Conservation (phyloP, 495 filamentous ascomycete genomes). For the Aspergillus taichungensis region DNA sequence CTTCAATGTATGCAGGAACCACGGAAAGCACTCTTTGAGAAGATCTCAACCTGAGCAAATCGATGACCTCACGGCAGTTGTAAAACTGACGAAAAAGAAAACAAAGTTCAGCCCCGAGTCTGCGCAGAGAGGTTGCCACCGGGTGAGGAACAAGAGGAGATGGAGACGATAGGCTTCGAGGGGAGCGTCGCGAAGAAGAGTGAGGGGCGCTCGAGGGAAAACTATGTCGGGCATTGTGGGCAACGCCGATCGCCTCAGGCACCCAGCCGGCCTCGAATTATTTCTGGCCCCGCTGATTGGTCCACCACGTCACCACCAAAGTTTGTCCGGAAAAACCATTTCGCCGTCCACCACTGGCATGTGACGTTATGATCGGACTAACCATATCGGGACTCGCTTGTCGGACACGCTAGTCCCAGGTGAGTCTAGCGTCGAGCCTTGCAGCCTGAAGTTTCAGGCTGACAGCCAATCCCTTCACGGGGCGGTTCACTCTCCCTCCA, state of each 20-base stretch:
- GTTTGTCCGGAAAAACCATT: constrained; percentile 10
- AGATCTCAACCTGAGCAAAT: constrained; percentile 3
- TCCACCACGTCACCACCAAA: background rate
- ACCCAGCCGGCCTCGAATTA: constrained; percentile 9
- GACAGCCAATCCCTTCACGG: constrained; percentile 20
- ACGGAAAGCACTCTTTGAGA: background rate
- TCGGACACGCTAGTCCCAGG: constrained; percentile 17
- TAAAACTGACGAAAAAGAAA: constrained; percentile 6
- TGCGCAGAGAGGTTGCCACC: constrained; percentile 9
- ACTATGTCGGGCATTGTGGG: constrained; percentile 24
- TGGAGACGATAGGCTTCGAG: constrained; percentile 3
- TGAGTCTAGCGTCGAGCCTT: constrained; percentile 4
- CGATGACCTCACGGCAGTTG: constrained; percentile 10
- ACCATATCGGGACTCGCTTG: constrained; percentile 16
- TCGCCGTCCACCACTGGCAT: constrained; percentile 12
- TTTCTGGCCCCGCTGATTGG: constrained; percentile 25
- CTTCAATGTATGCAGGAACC: constrained; percentile 1
- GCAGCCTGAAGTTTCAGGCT: constrained; percentile 27
- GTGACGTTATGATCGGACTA: constrained; percentile 10
- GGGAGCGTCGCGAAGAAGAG: constrained; percentile 13
- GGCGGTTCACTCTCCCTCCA: constrained; percentile 20
- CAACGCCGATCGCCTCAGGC: constrained; percentile 15
- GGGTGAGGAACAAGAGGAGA: constrained; percentile 3
- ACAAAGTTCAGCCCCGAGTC: constrained; percentile 8
- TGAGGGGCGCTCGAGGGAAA: constrained; percentile 19